Evolutionary conservation across 192 early-diverging fungal species (phyloP), one percentile per base, ranked within the genome.

Genomic region (Coemansia sp.): DNA sequence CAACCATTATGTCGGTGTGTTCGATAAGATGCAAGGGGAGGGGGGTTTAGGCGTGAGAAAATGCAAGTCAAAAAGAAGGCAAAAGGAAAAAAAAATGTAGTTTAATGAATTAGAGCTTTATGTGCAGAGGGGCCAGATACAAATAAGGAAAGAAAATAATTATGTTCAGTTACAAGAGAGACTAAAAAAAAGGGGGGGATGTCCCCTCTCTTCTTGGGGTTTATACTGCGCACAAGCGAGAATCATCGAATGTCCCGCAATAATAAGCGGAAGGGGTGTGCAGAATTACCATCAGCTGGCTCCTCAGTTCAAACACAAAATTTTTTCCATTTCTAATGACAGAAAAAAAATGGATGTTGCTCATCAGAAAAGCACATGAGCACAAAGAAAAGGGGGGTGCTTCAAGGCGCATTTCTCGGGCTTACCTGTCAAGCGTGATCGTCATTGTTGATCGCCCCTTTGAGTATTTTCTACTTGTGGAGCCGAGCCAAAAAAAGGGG

Each of bases 361-460:
- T 35, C 33, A 35, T 35, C 33, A 35, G 44, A 14, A 17, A 47
- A 8, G 13, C 63, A 52, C 32, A 65, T 65, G 63, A 37, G 47
- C 57, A 37, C 28, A 7, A 32, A 37, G 57, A 28, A 7, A 17
- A 37, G 57, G 9, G 52, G 11, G 13, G 28, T 4, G 17, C 30
- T 17, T 37, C 61, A 63, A 64, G 73, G 78, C 28, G 57, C 65
- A 64, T 80, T 80, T 80, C 75, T 80, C 73, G 73, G 77, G 39
- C 74, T 77, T 77, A 77, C 75, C 75, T 71, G 58, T 77, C 75
- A 35, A 63, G 67, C 23, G 66, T 72, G 75, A 77, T 77, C 40
- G 75, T 77, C 75, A 77, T 77, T 40, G 43, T 26, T 13, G 50
- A 53, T 53, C 23, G 50, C 50, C 50, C 21, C 50, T 13, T 30